Evolutionary conservation across 164 flowering plant species (phyloP), one percentile per base, ranked within the genome.

Genomic region (Houttuynia cordata): DNA sequence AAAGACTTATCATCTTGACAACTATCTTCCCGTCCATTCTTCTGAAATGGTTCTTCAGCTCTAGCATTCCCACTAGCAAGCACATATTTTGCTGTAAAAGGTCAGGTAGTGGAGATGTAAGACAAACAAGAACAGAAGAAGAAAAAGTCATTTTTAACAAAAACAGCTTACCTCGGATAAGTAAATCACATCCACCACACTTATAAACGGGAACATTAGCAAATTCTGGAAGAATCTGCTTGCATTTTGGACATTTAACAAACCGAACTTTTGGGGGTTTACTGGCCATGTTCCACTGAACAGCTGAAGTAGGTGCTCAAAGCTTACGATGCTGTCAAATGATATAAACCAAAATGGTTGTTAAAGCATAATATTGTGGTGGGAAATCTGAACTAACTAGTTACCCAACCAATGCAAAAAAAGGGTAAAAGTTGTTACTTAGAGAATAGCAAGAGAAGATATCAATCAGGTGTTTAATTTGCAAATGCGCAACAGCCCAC

Each of bases 221-320:
- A 52, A 62, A 51, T 73, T 89, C 97, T 10, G 77, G 74, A 62
- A 89, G 90, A 71, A 85, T 56, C 58, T 56, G 24, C 37, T 49
- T 59, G 58, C 97, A 89, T 72, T 68, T 89, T 21, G 97, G 97
- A 65, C 97, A 89, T 66, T 63, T 69, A 54, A 89, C 97, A 1
- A 84, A 15, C 62, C 94, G 78, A 55, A 80, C 68, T 73, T 78
- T 75, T 10, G 67, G 58, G 34, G 18, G 8, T 50, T 23, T 66
- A 24, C 67, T 57, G 2, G 62, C 64, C 87, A 82, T 84, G 51
- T 60, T 73, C 15, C 54, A 66, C 70, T 60, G 56, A 52, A 30
- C 57, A 53, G 1, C 37, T n/a, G 21, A 54, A 54, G 34, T 30
- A 24, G 57, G 17, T 54, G 18, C 17, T 6, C 37, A 10, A 12